Evolutionary conservation across 2,329 filamentous ascomycete species (phyloP).

Genomic region (Ceratocystiopsis sp.): DNA sequence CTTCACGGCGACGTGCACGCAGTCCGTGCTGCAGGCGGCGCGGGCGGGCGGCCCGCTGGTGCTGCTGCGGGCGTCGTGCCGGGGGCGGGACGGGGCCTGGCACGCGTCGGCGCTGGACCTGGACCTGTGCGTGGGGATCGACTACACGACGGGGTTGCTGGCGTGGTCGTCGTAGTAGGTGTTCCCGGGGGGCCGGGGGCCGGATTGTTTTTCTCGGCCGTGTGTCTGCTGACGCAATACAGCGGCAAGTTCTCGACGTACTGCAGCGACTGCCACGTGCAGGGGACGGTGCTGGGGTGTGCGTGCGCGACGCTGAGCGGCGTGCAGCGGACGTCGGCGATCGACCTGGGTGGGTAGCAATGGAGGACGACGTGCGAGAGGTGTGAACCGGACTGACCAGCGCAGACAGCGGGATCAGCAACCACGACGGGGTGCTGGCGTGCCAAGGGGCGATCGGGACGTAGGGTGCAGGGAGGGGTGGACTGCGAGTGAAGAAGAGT

Average conservation of each 20-base stretch:
- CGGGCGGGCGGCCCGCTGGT: too few species aligned
- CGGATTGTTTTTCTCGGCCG: too few species aligned
- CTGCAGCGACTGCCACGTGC: slow-evolving; percentile 6
- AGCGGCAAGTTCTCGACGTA: slow-evolving; percentile 9
- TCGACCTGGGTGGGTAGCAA: slow-evolving; percentile 7
- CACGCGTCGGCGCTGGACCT: slow-evolving; percentile 8
- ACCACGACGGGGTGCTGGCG: slow-evolving; percentile 2
- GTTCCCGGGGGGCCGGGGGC: too few species aligned
- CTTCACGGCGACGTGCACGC: too few species aligned
- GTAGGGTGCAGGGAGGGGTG: too few species aligned
- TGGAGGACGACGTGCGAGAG: neutral
- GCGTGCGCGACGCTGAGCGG: slow-evolving; percentile 3
- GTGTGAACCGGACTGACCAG: neutral
- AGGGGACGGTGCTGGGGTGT: slow-evolving; percentile 4
- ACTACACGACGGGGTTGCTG: slow-evolving; percentile 3
- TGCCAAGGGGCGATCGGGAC: slow-evolving; percentile 3
- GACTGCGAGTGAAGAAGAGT: neutral
- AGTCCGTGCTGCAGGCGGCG: too few species aligned
- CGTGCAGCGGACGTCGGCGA: slow-evolving; percentile 2
- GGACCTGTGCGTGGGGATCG: slow-evolving; percentile 10
- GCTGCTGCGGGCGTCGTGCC: too few species aligned
- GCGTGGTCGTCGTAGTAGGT: slow-evolving; percentile 6
- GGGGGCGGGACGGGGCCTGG: too few species aligned
- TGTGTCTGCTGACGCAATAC: too few species aligned
- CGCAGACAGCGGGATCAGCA: slow-evolving; percentile 3